Conservation (phyloP, 345 rosid genomes). For the Eucalyptus victrix region DNA sequence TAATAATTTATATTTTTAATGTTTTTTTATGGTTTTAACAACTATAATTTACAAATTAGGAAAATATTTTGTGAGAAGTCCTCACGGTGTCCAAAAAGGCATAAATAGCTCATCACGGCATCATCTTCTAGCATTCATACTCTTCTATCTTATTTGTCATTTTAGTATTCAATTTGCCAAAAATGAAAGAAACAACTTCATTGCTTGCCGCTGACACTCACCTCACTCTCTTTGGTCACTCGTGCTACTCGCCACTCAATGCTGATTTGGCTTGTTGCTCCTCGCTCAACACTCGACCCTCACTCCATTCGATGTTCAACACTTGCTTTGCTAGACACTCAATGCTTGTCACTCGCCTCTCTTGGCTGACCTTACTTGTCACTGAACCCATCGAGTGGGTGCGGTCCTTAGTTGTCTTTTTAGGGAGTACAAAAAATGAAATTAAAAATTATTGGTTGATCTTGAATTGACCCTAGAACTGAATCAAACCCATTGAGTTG, state of each 20-base stretch:
- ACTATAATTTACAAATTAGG: rapidly evolving
- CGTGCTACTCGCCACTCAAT: rapidly evolving
- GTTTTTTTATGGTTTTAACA: rapidly evolving
- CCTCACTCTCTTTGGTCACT: no score
- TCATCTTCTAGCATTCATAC: rapidly evolving
- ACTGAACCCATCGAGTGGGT: rapidly evolving
- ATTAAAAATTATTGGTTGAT: no score
- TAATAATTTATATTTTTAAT: no score
- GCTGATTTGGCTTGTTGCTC: no score
- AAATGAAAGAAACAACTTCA: no score
- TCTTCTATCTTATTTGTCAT: no score
- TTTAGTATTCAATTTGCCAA: no score
- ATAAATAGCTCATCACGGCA: rapidly evolving
- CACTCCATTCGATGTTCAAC: no score
- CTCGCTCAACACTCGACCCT: rapidly evolving
- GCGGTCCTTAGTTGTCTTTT: rapidly evolving
- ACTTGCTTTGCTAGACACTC: no score
- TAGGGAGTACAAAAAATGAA: no score
- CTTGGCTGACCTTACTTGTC: rapidly evolving
- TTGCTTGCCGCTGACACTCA: no score
- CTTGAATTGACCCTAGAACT: rapidly evolving
- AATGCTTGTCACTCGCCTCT: rapidly evolving
- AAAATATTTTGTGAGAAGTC: no score
- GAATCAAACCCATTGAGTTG: rapidly evolving
- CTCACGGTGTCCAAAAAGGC: rapidly evolving